A percentile compares a stretch with the other conserved stretches of the same genome.
These are phyloP conservation scores for Knufia petricola DNA, from an alignment of 2,329 filamentous ascomycete genomes.

Conservation along the genomic window DNA sequence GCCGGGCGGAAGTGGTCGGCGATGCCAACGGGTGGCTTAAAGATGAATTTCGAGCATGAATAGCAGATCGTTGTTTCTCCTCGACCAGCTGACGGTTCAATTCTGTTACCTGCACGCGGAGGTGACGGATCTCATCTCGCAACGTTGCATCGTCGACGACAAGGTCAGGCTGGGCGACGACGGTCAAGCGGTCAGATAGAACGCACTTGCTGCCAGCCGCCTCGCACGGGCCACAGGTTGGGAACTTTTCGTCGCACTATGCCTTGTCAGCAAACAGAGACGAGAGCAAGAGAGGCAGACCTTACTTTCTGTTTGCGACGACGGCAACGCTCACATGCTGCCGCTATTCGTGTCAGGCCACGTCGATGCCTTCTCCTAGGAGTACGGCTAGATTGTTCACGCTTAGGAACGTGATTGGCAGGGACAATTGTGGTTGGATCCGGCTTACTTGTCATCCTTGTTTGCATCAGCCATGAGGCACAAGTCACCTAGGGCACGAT, in stretches of 20 bases:
- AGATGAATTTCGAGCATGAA: not conserved
- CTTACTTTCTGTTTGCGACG: conserved; percentile 8
- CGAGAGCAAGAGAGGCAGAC: not conserved
- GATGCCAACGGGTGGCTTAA: not conserved
- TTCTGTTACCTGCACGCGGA: conserved; percentile 6
- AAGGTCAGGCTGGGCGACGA: not conserved
- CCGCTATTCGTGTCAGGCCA: conserved; percentile 8
- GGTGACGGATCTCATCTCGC: conserved; percentile 8
- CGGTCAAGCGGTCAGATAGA: conserved; percentile 7
- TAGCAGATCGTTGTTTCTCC: not conserved
- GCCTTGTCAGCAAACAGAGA: not conserved
- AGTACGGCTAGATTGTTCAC: not conserved
- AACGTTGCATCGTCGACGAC: not conserved
- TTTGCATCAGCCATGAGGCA: not conserved
- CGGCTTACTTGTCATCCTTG: conserved; percentile 4
- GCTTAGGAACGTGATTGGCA: not conserved
- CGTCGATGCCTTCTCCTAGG: conserved; percentile 7
- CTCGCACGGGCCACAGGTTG: conserved; percentile 7
- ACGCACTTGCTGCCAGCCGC: conserved; percentile 5
- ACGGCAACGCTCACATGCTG: conserved; percentile 8
- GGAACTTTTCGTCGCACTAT: conserved; percentile 6
- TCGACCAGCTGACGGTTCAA: conserved; percentile 4
- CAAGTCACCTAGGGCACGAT: not conserved
- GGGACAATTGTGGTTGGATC: not conserved
- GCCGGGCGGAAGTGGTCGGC: not conserved